Evolutionary conservation across 805 yeast genomes (phyloP).

Genomic region (Starmera dryadoides): DNA sequence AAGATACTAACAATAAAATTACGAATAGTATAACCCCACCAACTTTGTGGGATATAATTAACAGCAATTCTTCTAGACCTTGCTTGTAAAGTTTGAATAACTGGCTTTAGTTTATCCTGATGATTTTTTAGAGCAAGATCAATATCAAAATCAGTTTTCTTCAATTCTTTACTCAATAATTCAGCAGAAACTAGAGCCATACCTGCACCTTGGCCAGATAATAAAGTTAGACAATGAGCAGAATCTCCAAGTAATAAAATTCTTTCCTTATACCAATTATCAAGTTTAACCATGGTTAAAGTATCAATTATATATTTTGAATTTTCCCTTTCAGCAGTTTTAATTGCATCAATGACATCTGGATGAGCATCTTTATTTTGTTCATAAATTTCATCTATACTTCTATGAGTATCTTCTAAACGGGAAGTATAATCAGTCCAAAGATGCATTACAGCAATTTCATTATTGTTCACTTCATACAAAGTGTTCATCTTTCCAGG

Average conservation of each 20-base stretch:
- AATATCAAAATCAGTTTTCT: neutral
- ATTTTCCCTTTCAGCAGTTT: neutral
- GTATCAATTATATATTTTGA: neutral
- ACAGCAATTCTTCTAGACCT: neutral
- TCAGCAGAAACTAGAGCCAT: neutral
- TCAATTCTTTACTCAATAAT: neutral
- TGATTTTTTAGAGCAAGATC: neutral
- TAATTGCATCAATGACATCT: neutral
- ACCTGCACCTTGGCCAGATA: neutral
- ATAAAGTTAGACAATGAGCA: neutral
- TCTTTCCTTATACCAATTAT: neutral
- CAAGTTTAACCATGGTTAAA: neutral
- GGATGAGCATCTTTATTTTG: neutral
- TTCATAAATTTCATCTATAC: slow-evolving; percentile 1
- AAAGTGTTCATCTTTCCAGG: neutral
- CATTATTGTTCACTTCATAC: neutral
- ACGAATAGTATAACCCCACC: neutral
- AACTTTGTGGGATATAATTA: neutral
- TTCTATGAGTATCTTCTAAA: neutral
- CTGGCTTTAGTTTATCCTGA: neutral
- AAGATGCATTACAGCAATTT: neutral
- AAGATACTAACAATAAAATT: neutral
- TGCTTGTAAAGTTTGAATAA: neutral
- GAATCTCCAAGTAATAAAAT: neutral
- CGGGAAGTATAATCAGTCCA: neutral